phyloP scores from a whole-genome alignment of 139 green algal genomes.

The Desmodesmus armatus region DNA sequence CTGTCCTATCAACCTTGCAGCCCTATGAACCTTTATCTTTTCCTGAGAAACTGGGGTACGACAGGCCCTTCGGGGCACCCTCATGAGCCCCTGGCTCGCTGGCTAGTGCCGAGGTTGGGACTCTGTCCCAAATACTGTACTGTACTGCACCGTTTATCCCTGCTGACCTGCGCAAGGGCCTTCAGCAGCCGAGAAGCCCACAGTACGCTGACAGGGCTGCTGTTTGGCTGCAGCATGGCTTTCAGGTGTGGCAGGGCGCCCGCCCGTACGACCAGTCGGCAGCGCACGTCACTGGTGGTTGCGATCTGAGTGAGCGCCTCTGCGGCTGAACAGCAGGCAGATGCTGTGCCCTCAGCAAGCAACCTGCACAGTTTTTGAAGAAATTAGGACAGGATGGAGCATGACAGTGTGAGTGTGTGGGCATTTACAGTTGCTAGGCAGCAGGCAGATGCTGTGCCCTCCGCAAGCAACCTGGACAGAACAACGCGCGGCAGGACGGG shows the following conservation, averaged over 20 bases:
- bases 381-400: background rate
- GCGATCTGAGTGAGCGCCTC: slow-evolving; percentile 59
- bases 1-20: background rate
- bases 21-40: background rate
- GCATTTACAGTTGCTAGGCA: too few relatives aligned
- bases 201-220: slow-evolving; percentile 4
- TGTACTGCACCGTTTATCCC: background rate
- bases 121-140: background rate
- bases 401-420: background rate
- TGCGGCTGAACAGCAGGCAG: slow-evolving; percentile 35
- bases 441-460: too few relatives aligned
- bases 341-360: background rate
- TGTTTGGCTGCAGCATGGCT: slow-evolving; percentile 8
- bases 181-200: slow-evolving; percentile 19
- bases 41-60: too few relatives aligned
- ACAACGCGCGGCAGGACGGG: background rate
- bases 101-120: too few relatives aligned
- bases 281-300: slow-evolving; percentile 1
- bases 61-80: too few relatives aligned
- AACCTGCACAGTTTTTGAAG: slow-evolving; percentile 44
- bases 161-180: background rate
- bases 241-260: slow-evolving; percentile 5
- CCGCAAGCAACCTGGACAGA: background rate
- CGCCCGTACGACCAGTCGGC: slow-evolving; percentile 18
- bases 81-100: too few relatives aligned